These are phyloP conservation scores for Apiotrichum mycotoxinovorans DNA, from an alignment of 1,284 basidiomycete genomes.

Conservation along the genomic window DNA sequence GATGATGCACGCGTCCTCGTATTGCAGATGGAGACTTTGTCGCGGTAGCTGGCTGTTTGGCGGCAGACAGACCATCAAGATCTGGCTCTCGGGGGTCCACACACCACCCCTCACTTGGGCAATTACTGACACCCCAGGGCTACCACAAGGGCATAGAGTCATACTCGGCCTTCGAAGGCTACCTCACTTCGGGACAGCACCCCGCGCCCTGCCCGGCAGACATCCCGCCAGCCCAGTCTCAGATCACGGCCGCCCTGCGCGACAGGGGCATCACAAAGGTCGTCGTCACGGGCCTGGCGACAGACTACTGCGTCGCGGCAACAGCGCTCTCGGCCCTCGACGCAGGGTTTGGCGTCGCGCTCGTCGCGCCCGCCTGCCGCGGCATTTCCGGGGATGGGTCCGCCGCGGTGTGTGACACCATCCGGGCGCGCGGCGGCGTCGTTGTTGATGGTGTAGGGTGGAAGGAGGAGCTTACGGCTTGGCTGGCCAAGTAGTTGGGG, in stretches of 20 bases:
- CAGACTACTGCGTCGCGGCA: constrained; percentile 57
- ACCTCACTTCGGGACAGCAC: constrained; percentile 28
- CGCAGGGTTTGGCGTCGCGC: constrained; percentile 24
- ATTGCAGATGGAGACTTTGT: too few species aligned
- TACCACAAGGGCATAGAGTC: constrained; percentile 54
- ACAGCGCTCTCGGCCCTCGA: constrained; percentile 30
- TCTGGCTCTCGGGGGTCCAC: too few species aligned
- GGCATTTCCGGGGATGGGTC: constrained; percentile 21
- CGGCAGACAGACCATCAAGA: too few species aligned
- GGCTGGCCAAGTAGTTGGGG: neutral
- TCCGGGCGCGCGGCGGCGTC: constrained; percentile 10
- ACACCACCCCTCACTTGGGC: too few species aligned
- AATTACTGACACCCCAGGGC: constrained; percentile 37
- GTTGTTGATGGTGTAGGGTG: constrained; percentile 6
- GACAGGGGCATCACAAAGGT: constrained; percentile 51
- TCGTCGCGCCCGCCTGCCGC: constrained; percentile 27
- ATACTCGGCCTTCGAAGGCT: constrained; percentile 56
- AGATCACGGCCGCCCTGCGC: constrained; percentile 46
- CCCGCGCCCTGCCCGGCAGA: constrained; percentile 24
- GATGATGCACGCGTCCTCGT: too few species aligned
- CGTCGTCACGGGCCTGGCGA: constrained; percentile 60
- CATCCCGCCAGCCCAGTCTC: constrained; percentile 28
- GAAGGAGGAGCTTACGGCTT: constrained; percentile 12
- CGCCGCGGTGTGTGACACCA: constrained; percentile 8
- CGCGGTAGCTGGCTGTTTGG: too few species aligned